Percentiles rank a stretch among this genome's conserved stretches.
phyloP scores from a whole-genome alignment of 768 basidiomycete genomes.

The Strobilomyces confusus region DNA sequence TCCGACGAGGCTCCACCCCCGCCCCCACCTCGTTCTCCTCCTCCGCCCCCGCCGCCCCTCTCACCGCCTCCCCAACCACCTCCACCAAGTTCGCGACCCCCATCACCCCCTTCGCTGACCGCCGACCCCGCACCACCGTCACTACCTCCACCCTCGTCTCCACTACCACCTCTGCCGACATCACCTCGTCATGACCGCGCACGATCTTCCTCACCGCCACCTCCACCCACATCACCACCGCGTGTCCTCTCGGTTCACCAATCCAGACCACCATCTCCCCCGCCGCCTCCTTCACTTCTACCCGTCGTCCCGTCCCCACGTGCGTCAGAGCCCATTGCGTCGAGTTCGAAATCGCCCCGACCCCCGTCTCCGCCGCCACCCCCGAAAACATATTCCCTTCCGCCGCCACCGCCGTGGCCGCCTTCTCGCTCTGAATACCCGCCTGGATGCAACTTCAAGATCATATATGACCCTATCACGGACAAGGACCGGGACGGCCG shows the following conservation, averaged over 20 bases:
- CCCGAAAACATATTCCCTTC: constrained; percentile 37
- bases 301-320: constrained; percentile 24
- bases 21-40: constrained; percentile 25
- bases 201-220: constrained; percentile 24
- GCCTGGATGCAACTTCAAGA: constrained; percentile 48
- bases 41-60: constrained; percentile 25
- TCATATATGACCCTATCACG: constrained; percentile 58
- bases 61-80: constrained; percentile 28
- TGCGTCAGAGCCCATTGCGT: constrained; percentile 28
- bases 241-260: constrained; percentile 22
- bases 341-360: constrained; percentile 20
- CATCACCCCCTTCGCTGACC: constrained; percentile 9
- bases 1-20: constrained; percentile 27
- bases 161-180: constrained; percentile 3
- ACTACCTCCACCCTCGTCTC: constrained; percentile 17
- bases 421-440: constrained; percentile 50
- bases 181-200: constrained; percentile 14
- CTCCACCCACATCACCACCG: constrained; percentile 22
- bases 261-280: constrained; percentile 29
- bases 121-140: constrained; percentile 18
- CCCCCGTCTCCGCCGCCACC: constrained; percentile 6
- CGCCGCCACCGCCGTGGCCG: constrained; percentile 51
- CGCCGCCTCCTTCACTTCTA: constrained; percentile 16
- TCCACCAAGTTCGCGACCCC: constrained; percentile 17
- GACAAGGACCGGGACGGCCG: constrained; percentile 45